Conservation (phyloP, 441 rosid genomes). For the Jatropha multifida region DNA sequence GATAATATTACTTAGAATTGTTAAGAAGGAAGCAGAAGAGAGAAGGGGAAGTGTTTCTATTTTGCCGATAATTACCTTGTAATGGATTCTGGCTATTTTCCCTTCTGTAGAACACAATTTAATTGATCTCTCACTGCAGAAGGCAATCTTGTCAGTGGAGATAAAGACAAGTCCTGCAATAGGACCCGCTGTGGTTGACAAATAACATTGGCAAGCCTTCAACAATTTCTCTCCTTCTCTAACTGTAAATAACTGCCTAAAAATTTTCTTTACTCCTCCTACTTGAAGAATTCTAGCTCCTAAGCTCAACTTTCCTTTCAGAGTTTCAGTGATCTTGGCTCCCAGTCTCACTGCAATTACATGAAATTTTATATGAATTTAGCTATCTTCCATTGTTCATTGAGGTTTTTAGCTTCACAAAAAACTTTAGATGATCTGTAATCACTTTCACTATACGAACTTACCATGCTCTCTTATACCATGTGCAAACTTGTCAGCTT, state of each 20-base stretch:
- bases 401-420: not conserved
- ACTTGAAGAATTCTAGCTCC: constrained; percentile 64
- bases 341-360: constrained; percentile 45
- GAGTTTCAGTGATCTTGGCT: constrained; percentile 53
- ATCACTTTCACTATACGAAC: not conserved
- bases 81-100: constrained; percentile 42
- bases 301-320: constrained; percentile 61
- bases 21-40: too few relatives aligned
- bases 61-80: constrained; percentile 32
- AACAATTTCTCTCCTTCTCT: constrained; percentile 44
- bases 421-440: not conserved
- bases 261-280: constrained; percentile 58
- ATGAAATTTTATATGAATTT: not conserved
- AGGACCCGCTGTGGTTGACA: constrained; percentile 65
- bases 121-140: constrained; percentile 62
- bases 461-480: constrained; percentile 51
- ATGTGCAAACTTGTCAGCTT: constrained; percentile 49
- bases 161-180: constrained; percentile 62
- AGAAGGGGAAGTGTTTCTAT: too few relatives aligned
- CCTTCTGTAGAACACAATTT: constrained; percentile 48
- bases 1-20: too few relatives aligned
- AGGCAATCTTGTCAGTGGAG: constrained; percentile 55
- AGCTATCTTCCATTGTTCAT: not conserved
- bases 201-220: constrained; percentile 52
- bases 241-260: constrained; percentile 44